Evolutionary conservation across 495 filamentous ascomycete species (phyloP), one percentile per base, ranked within the genome.

Genomic region (Aspergillus affinis): DNA sequence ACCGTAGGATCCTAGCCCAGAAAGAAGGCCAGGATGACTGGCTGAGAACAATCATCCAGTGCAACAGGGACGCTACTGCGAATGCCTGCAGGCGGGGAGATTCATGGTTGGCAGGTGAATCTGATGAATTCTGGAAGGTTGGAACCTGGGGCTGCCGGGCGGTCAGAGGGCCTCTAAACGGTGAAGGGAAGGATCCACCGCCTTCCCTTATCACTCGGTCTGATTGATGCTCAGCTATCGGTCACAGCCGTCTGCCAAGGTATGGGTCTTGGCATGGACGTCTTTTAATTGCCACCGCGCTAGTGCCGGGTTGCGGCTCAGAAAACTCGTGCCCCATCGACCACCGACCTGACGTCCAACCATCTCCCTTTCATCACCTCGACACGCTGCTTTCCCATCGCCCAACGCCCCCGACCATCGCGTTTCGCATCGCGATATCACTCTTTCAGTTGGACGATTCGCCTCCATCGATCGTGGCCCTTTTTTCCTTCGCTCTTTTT

Each of bases 311-410:
- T 59, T 69, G 71, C 67, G 69, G 65, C 69, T 72, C 65, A 66
- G 74, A 80, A 78, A 78, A 78, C 75, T 78, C 76, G 69, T 75
- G 69, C 75, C 73, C 74, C 73, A 72, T 75, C 72, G 66, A 61
- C 69, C 61, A 67, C 73, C 66, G 66, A 78, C 73, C 75, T 70
- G 65, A 76, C 69, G 67, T 70, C 66, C 69, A 70, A 72, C 69
- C 68, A 65, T 67, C 71, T 70, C 70, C 74, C 73, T 75, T 79
- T 75, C 73, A 74, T 68, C 77, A 66, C 69, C 65, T 61, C 73
- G 67, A 70, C 68, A 69, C 66, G 54, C 70, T 62, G 51, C 58
- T 66, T 59, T 56, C 55, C 65, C 69, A 74, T 75, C 71, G 48
- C 68, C 61, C 67, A 62, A 62, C 73, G 60, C 66, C 68, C 57